phyloP scores from a whole-genome alignment of 2,329 filamentous ascomycete species.

The Cladophialophora carrionii region DNA sequence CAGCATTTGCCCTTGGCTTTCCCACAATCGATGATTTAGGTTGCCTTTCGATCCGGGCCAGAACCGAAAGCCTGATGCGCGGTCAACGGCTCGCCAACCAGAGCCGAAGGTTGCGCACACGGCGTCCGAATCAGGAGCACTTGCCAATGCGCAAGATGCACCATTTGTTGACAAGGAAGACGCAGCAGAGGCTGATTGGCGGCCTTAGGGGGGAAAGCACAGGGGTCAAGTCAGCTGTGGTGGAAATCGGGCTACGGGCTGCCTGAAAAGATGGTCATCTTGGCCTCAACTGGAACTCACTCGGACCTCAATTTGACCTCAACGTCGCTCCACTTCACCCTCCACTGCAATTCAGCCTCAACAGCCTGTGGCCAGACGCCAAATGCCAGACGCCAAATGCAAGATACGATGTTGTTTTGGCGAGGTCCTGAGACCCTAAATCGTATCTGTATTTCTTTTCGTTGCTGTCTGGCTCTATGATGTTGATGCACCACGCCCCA shows the following conservation, averaged over 20 bases:
- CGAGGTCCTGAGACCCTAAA: constrained; percentile 27
- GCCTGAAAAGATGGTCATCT: not conserved
- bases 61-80: constrained; percentile 7
- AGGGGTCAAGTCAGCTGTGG: constrained; percentile 1
- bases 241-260: not conserved
- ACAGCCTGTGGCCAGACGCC: not conserved
- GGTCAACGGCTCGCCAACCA: not conserved
- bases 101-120: not conserved
- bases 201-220: not conserved
- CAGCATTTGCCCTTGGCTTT: not conserved
- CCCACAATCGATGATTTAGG: not conserved
- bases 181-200: constrained; percentile 7
- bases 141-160: not conserved
- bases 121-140: not conserved
- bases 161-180: not conserved
- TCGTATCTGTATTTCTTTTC: constrained; percentile 14
- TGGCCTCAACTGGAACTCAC: not conserved
- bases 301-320: not conserved
- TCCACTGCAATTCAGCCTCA: constrained; percentile 1
- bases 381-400: not conserved
- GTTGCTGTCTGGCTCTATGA: constrained; percentile 15
- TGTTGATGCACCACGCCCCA: not conserved
- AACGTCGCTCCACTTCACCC: not conserved
- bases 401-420: not conserved
- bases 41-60: constrained; percentile 19